phyloP scores from a whole-genome alignment of 441 rosid species.

The Kokia cookei region DNA sequence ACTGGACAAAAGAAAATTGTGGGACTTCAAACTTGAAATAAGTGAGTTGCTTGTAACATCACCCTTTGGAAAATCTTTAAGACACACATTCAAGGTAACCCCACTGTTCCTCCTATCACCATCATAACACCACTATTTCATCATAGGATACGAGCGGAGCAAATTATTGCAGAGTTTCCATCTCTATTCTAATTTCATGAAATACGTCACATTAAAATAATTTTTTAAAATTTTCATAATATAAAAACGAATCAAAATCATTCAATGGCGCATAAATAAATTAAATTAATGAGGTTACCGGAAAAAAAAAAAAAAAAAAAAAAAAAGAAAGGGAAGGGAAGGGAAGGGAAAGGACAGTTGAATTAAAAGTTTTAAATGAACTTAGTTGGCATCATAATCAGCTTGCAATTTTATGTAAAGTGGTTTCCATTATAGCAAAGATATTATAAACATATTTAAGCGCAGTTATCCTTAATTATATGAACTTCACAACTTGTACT shows the following conservation, averaged over 20 bases:
- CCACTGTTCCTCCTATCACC: background rate
- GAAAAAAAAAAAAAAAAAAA: background rate
- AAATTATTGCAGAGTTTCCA: too few relatives aligned
- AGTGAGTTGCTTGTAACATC: background rate
- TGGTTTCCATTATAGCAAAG: background rate
- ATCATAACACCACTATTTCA: background rate
- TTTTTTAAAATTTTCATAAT: too few relatives aligned
- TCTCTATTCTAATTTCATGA: too few relatives aligned
- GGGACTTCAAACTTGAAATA: background rate
- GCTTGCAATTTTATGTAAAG: background rate
- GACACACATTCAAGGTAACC: background rate
- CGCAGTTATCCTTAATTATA: background rate
- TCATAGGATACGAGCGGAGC: too few relatives aligned
- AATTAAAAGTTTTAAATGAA: background rate
- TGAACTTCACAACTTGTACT: background rate
- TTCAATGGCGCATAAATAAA: background rate
- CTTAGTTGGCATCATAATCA: background rate
- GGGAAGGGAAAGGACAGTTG: background rate
- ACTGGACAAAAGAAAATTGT: background rate
- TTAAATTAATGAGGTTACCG: background rate
- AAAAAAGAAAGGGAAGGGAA: too few relatives aligned
- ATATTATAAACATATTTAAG: background rate
- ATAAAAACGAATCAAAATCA: background rate
- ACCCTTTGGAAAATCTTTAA: background rate
- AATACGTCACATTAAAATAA: too few relatives aligned